Conservation (phyloP, 768 basidiomycete genomes). For the Kwoniella mangroviensis region DNA sequence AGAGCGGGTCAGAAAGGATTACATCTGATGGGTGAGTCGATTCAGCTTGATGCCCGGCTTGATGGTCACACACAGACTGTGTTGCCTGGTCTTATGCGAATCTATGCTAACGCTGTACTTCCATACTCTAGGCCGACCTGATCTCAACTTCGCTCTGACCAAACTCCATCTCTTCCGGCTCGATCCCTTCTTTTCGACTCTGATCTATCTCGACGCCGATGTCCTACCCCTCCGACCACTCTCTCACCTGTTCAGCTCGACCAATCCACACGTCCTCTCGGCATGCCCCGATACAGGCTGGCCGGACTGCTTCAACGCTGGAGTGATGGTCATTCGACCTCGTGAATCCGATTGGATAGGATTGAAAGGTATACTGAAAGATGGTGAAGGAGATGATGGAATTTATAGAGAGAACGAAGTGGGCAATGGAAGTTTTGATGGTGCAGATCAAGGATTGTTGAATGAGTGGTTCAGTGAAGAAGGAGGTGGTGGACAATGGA, state of each 20-base stretch:
- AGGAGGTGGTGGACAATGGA: slow-evolving; percentile 80
- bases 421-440: slow-evolving; percentile 86
- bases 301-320: slow-evolving; percentile 99
- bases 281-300: slow-evolving; percentile 97
- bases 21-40: slow-evolving; percentile 73
- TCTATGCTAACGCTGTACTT: too few relatives aligned
- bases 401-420: slow-evolving; percentile 24
- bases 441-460: slow-evolving; percentile 96
- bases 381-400: slow-evolving; percentile 54
- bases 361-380: slow-evolving; percentile 70
- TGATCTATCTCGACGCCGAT: slow-evolving; percentile 61
- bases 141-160: slow-evolving; percentile 90
- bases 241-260: slow-evolving; percentile 84
- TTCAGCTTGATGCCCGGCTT: not conserved
- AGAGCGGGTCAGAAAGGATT: slow-evolving; percentile 71
- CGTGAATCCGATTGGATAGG: slow-evolving; percentile 79
- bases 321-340: slow-evolving; percentile 75
- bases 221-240: slow-evolving; percentile 65
- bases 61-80: too few relatives aligned
- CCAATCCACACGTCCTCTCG: slow-evolving; percentile 71
- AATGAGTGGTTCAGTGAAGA: slow-evolving; percentile 72
- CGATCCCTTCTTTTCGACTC: slow-evolving; percentile 48
- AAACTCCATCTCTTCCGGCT: slow-evolving; percentile 96
- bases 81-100: too few relatives aligned
- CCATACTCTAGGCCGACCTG: slow-evolving; percentile 75